Base-by-base conservation (phyloP, 306 rosid species). In the Malus fusca region DNA sequence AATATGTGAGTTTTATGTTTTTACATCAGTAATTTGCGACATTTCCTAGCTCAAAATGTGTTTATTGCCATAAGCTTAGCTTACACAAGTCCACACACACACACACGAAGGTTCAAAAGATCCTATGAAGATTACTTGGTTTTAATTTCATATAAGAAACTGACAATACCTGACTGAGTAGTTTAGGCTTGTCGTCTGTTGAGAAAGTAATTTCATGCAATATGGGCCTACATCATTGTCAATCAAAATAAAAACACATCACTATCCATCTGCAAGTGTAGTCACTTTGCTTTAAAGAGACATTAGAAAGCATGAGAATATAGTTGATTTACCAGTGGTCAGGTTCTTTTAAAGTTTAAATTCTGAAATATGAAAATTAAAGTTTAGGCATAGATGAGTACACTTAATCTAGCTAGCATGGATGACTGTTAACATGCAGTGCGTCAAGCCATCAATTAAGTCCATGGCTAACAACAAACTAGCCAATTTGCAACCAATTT, bases 191-290 rank as follows among this genome's bases (percentile, higher is more conserved):
- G 91, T 96, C 98, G 72, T 90, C 97, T 40, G 98, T 82, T 51
- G 99, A 92, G 84, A 92, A 85, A 72, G 99, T 89, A 82, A 96
- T 91, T 91, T 96, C 99, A 87, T 96, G 99, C 97, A 92, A 4
- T 51, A 51, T 88, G 62, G 99, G 98, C 88, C 99, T 96, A 53
- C 87, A 88, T 55, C 64, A 90, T 82, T 78, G 78, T 60, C 76
- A 81, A 84, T 46, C 73, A 83, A 82, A 70, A 30, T 33, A 8
- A 80, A 46, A 26, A 66, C 30, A 81, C 26, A 79, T 46, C 25
- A 56, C n/a, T 35, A 23, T 11, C 23, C 9, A 74, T 66, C 22
- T 28, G 62, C 46, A 79, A 82, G 17, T 35, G 63, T 28, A 79
- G 71, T 67, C 44, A 21, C 64, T 78, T 67, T 25, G 26, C 62